Base-by-base conservation (phyloP, 1,284 basidiomycete species). In the Ustilago xerochloae region DNA sequence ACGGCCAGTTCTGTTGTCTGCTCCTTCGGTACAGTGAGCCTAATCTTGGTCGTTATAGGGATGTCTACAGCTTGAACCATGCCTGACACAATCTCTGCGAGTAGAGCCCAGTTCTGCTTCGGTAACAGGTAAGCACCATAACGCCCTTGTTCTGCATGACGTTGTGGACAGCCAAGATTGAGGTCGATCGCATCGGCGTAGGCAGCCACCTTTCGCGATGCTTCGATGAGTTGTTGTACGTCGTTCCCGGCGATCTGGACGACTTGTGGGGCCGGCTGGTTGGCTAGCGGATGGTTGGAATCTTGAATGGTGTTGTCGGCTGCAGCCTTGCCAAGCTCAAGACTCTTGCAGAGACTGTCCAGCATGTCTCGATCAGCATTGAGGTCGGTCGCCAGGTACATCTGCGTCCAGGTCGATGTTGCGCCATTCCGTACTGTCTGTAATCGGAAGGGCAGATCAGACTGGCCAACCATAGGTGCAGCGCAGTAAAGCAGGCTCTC, bases 201-300 rank as follows among this genome's bases (percentile, higher is more conserved):
- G 10, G 82, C 81, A 65, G 89, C 87, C 6, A 92, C 75, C 65
- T 87, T 88, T 50, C 86, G 85, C 0, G 89, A 90, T 12, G 90
- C 91, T 48, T 85, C 83, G 0, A 90, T 87, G 16, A 92, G 85
- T 12, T 80, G 79, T 29, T 90, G 87, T 9, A 89, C 86, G 64
- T 92, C 87, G 76, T 92, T 89, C 5, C 91, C 91, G 39, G 89
- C 90, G 4, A 92, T 83, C 76, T 92, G 91, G 6, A 90, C 90
- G 3, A 92, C 88, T 2, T 90, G 88, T 0, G 89, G 89, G 16
- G 77, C 73, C 5, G 48, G 12, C 4, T 43, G 57, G 4, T 61
- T 63, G 13, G 20, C 22, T 35, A 60, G 10, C 6, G 51, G 26
- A 29, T 41, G 49, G 13, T n/a, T 18, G 3, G 38, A 10, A 33